Evolutionary conservation across 768 basidiomycete genomes (phyloP).

Genomic region (Tricholoma furcatifolium): DNA sequence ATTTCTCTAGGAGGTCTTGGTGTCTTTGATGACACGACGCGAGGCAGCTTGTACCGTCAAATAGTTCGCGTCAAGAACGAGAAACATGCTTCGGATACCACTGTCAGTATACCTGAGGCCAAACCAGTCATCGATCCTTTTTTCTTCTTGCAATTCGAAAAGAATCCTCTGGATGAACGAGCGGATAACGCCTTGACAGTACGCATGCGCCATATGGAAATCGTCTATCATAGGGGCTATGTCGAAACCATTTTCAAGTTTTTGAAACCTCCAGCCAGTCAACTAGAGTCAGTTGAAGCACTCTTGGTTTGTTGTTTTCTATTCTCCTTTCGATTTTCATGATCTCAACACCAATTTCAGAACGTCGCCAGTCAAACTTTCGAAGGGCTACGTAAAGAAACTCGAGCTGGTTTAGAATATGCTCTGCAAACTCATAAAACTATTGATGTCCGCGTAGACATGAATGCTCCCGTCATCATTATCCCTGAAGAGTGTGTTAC

Average conservation of each 20-base stretch:
- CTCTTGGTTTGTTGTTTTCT: constrained; percentile 58
- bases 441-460: constrained; percentile 91
- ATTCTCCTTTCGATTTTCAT: not conserved
- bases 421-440: constrained; percentile 94
- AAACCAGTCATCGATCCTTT: constrained; percentile 53
- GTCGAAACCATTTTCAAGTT: constrained; percentile 90
- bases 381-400: constrained; percentile 91
- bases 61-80: constrained; percentile 72
- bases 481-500: constrained; percentile 83
- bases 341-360: constrained; percentile 33
- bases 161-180: constrained; percentile 85
- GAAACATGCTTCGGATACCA: constrained; percentile 4
- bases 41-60: constrained; percentile 77
- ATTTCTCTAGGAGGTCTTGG: constrained; percentile 83
- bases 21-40: constrained; percentile 90
- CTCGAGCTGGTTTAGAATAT: constrained; percentile 89
- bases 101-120: constrained; percentile 9
- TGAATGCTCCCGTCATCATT: constrained; percentile 96
- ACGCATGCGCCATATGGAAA: constrained; percentile 92
- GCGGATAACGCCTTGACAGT: constrained; percentile 90
- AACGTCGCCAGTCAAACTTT: constrained; percentile 90
- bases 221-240: constrained; percentile 93
- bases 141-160: constrained; percentile 90
- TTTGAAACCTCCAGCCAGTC: constrained; percentile 91
- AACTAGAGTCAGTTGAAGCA: constrained; percentile 93